phyloP scores from a whole-genome alignment of 192 early-diverging fungal species.

The Coemansia sp. region DNA sequence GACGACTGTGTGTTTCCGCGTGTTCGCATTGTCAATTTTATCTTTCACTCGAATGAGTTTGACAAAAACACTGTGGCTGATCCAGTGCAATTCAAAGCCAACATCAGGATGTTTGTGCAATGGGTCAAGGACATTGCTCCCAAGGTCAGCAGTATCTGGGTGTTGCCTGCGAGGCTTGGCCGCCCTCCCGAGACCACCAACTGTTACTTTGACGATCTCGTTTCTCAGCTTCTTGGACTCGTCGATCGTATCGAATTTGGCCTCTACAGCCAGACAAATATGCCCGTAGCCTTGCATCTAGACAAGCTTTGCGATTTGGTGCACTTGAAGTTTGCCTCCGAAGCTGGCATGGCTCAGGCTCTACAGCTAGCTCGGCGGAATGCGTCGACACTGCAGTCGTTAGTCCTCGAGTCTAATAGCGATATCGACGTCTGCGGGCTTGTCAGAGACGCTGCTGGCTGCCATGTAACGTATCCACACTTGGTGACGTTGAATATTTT shows the following conservation, averaged over 20 bases:
- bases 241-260: background rate
- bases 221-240: background rate
- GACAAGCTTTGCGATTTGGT: background rate
- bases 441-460: background rate
- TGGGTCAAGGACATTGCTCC: background rate
- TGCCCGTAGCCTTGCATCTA: background rate
- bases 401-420: background rate
- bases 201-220: background rate
- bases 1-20: background rate
- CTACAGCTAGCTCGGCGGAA: background rate
- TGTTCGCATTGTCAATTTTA: background rate
- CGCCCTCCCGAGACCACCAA: background rate
- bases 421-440: background rate
- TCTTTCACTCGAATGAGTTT: background rate
- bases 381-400: background rate
- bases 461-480: background rate
- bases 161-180: background rate
- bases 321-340: background rate
- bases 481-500: background rate
- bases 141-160: background rate
- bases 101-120: background rate
- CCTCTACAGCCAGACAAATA: background rate
- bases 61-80: background rate
- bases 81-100: background rate
- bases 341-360: background rate